Evolutionary conservation across 164 flowering plant genomes (phyloP), one percentile per base, ranked within the genome.

Genomic region (Saururus chinensis): DNA sequence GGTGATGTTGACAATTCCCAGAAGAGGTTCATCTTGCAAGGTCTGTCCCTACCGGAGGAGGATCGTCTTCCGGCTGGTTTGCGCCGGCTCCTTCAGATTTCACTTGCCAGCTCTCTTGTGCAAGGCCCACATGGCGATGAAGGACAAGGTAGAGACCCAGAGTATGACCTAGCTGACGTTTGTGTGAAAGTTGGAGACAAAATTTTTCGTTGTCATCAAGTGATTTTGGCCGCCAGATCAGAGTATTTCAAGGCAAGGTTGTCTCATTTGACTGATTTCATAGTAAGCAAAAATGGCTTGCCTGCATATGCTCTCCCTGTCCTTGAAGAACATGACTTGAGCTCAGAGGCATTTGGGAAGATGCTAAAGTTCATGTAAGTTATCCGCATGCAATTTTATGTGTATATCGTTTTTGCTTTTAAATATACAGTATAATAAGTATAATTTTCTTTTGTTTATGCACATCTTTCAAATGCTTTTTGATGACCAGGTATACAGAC

Each of bases 351-450:
- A 60, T 90, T 93, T 75, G 91, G 87, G 77, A 93, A 93, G 73
- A 84, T 90, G 95, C 73, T 93, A 23, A 97, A 93, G 68, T 95
- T 84, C 70, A 95, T 90, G 97, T 90, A 83, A 80, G 97, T 74
- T 37, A 23, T 53, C 13, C 13, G 22, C 4, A 19, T 26, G 3
- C 40, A 11, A 14, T 26, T 26, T 56, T 23, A n/a, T n/a, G 40
- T 19, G 25, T 22, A 16, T 40, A 35, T 35, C 40, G 9, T 0
- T 42, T 20, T 59, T 12, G 12, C 9, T 40, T 35, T 59, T n/a
- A n/a, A n/a, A n/a, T n/a, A n/a, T n/a, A n/a, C n/a, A n/a, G n/a
- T n/a, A n/a, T n/a, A n/a, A 22, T 19, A 5, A 4, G 7, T 11
- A 19, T 13, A 11, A 37, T 14, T 13, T 35, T 16, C 19, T 55